Percentiles rank a stretch among this genome's conserved stretches.
Evolutionary conservation across 331 rosid genomes (phyloP).

Genomic region (Pyracantha coccinea): DNA sequence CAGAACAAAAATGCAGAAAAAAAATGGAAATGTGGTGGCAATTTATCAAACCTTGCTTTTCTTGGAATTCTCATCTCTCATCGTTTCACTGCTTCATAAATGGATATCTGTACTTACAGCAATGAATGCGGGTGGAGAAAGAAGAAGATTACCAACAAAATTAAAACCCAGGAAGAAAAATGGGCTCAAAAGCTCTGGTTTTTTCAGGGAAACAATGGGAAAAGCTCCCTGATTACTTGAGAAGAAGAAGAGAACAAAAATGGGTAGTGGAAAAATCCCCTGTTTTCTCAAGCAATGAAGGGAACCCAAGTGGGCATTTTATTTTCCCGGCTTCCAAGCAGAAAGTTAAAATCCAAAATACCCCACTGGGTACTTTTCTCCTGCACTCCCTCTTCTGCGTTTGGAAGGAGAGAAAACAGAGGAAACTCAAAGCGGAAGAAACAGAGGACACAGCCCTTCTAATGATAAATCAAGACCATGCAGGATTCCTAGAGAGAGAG

Average conservation of each 20-base stretch:
- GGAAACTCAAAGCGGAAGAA: conserved; percentile 13
- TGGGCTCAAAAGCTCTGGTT: conserved; percentile 11
- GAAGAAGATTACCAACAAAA: background rate
- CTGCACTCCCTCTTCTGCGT: conserved; percentile 7
- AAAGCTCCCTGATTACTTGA: background rate
- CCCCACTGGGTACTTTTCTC: conserved; percentile 12
- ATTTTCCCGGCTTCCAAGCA: conserved; percentile 24
- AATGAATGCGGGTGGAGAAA: background rate
- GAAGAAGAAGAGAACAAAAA: conserved; percentile 14
- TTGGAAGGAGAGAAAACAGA: conserved; percentile 4
- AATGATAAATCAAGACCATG: conserved; percentile 43
- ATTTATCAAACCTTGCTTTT: conserved; percentile 87
- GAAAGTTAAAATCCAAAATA: conserved; percentile 10
- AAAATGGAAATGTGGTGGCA: conserved; percentile 15
- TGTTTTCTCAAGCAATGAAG: conserved; percentile 24
- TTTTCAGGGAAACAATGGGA: conserved; percentile 16
- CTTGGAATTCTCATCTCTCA: conserved; percentile 94
- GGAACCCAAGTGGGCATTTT: conserved; percentile 30
- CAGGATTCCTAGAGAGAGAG: conserved; percentile 13
- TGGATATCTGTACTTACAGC: conserved; percentile 23
- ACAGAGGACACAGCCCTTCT: conserved; percentile 18
- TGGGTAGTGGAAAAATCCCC: conserved; percentile 18
- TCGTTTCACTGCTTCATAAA: conserved; percentile 75
- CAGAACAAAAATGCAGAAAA: conserved; percentile 14
- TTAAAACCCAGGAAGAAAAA: background rate